Conservation (phyloP, 2,329 filamentous ascomycete genomes). For the Cladophialophora chaetospira region DNA sequence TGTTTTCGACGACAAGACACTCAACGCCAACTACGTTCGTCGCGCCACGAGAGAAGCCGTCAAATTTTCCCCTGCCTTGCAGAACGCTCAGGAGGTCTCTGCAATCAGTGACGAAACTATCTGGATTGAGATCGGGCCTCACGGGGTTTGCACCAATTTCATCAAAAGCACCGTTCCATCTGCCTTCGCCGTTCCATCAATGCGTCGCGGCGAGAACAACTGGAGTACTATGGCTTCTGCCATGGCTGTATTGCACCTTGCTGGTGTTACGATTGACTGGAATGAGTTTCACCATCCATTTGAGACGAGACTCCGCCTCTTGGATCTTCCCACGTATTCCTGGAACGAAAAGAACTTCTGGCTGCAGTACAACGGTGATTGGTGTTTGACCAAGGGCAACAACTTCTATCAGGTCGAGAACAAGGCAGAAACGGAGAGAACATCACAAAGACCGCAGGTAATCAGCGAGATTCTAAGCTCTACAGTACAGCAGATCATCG, state of each 20-base stretch:
- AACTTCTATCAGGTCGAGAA: not conserved
- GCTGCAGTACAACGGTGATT: conserved; percentile 49
- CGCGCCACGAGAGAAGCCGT: conserved; percentile 69
- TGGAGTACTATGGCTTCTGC: conserved; percentile 66
- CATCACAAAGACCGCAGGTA: not conserved
- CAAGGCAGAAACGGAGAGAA: not conserved
- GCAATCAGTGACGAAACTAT: conserved; percentile 66
- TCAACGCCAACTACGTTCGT: conserved; percentile 65
- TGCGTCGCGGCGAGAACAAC: conserved; percentile 63
- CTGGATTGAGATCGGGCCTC: conserved; percentile 74
- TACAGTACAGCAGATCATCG: conserved; percentile 38
- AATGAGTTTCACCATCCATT: conserved; percentile 69
- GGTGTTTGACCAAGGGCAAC: conserved; percentile 44
- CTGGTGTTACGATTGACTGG: conserved; percentile 68
- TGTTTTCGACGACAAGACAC: conserved; percentile 57
- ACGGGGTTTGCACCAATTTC: conserved; percentile 69
- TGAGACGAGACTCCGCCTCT: conserved; percentile 56
- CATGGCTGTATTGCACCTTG: conserved; percentile 61
- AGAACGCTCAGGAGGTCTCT: conserved; percentile 59
- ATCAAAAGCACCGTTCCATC: conserved; percentile 68
- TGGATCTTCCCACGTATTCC: conserved; percentile 65
- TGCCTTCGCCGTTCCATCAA: conserved; percentile 57
- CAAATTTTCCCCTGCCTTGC: conserved; percentile 66
- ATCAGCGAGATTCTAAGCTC: conserved; percentile 8
- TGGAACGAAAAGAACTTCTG: conserved; percentile 73